Evolutionary conservation across 2,329 filamentous ascomycete genomes (phyloP), one percentile per base, ranked within the genome.

Genomic region (Alternaria hordeiaustralica): DNA sequence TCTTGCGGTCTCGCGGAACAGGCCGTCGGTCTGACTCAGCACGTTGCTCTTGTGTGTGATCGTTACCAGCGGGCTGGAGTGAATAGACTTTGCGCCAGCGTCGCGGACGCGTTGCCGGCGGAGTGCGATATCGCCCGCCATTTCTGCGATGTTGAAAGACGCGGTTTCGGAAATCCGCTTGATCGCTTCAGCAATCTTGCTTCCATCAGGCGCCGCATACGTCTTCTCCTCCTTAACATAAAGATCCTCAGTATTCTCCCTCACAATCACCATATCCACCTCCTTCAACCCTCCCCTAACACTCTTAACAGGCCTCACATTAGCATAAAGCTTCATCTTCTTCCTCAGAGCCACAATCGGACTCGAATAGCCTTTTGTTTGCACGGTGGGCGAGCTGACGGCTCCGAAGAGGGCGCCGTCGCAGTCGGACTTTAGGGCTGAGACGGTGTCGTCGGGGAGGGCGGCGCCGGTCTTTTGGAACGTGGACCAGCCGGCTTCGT

Each of bases 31-130:
- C 82, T 98, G 95, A 21, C 21, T 21, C 46, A 99, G 88, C 21
- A 99, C 96, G 83, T 99, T 99, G 81, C 91, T 94, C 86, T 99
- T 99, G 87, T 99, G 96, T 54, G 96, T 98, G 80, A 99, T 93
- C 64, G 96, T 99, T 64, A 99, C 94, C 74, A 95, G 87, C 26
- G 94, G 89, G 47, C 83, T 78, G 56, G 82, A 81, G 83, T 94
- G 91, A 68, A 92, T 89, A 79, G 87, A 88, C 25, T 83, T 75
- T 0, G 74, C 79, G n/a, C 82, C 82, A 6, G 83, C 79, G 43
- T 89, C 86, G 66, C 95, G 89, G 73, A 97, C 89, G 78, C 91
- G 90, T 79, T 97, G 92, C 69, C 96, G 87, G 58, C 94, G 89
- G 65, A 96, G 84, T 13, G 96, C 96, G 80, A 99, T 97, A 76